Evolutionary conservation across 768 basidiomycete species (phyloP), one percentile per base, ranked within the genome.

Genomic region (Candolleomyces aberdarensis): DNA sequence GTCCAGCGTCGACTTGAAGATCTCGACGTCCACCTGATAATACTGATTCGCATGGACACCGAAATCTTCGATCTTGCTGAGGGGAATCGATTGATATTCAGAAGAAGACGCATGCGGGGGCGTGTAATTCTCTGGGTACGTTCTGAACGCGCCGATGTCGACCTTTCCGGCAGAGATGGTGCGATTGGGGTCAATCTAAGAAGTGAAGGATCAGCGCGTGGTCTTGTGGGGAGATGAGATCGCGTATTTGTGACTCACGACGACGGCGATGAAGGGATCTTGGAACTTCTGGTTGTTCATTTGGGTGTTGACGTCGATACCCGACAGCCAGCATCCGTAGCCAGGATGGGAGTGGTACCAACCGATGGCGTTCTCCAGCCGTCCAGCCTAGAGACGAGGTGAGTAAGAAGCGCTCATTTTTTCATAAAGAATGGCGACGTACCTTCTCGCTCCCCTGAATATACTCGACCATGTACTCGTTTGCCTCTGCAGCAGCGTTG

Each of bases 321-420:
- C 97, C 13, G 96, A 98, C 9, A 99, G 78, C 97, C 97, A 99
- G 74, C 97, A 99, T 17, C 97, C 97, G 71, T 98, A 99, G 14
- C 97, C 97, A 5, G 97, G 97, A 77, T 99, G 97, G 15, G 94
- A 96, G 73, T 97, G 94, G 72, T 97, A 97, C 94, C 94, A 96
- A n/a, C 94, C 94, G 65, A 96, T 91, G 7, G 87, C 88, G 70
- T 95, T 87, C 72, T 96, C 94, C 52, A 86, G 78, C 69, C 95
- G 79, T 55, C 88, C 90, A 14, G 92, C 94, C 87, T 97, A 50
- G 6, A 19, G 15, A 57, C 54, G 59, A 39, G 49, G 15, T 50
- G 7, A 52, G 11, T 62, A 15, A 13, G 20, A 54, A 17, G n/a
- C 15, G 32, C 36, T 26, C 32, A 58, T 40, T 59, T 20, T n/a